Evolutionary conservation across 192 early-diverging fungal genomes (phyloP).

Genomic region (Coemansia sp.): DNA sequence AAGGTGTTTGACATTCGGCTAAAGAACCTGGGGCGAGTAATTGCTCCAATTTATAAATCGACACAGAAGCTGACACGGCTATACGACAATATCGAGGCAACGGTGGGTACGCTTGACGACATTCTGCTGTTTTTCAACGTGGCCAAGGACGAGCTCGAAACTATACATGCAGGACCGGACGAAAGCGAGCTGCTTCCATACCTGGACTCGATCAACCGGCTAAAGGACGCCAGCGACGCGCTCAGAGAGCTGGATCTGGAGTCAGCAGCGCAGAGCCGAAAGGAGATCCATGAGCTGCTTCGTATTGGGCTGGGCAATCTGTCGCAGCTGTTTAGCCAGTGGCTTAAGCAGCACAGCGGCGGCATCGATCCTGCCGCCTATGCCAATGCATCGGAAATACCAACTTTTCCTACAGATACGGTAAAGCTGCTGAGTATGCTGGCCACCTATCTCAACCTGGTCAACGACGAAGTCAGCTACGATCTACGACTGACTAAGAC

Average conservation of each 20-base stretch:
- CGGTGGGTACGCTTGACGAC: slow-evolving; percentile 50
- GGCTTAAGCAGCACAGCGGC: slow-evolving; percentile 55
- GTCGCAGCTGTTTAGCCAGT: slow-evolving; percentile 55
- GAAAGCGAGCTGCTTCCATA: slow-evolving; percentile 55
- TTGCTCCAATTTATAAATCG: slow-evolving; percentile 54
- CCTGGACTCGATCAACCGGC: slow-evolving; percentile 53
- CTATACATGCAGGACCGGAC: slow-evolving; percentile 48
- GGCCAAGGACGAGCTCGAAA: slow-evolving; percentile 47
- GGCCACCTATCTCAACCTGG: slow-evolving; percentile 51
- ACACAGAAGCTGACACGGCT: slow-evolving; percentile 51
- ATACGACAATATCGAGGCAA: slow-evolving; percentile 46
- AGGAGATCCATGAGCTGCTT: slow-evolving; percentile 50
- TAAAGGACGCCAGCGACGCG: slow-evolving; percentile 53
- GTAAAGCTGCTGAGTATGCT: slow-evolving; percentile 55
- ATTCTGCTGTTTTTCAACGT: slow-evolving; percentile 54
- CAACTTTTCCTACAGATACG: slow-evolving; percentile 50
- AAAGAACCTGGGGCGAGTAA: slow-evolving; percentile 47
- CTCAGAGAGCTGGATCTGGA: slow-evolving; percentile 47
- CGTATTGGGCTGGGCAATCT: slow-evolving; percentile 50
- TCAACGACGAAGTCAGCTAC: slow-evolving; percentile 54
- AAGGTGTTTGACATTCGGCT: slow-evolving; percentile 54
- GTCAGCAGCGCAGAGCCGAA: slow-evolving; percentile 42
- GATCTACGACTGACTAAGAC: slow-evolving; percentile 48
- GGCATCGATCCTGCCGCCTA: slow-evolving; percentile 54
- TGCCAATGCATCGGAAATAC: slow-evolving; percentile 41